These are phyloP conservation scores for Fraxinus platypoda DNA, from an alignment of 305 asterid species.

Conservation along the genomic window DNA sequence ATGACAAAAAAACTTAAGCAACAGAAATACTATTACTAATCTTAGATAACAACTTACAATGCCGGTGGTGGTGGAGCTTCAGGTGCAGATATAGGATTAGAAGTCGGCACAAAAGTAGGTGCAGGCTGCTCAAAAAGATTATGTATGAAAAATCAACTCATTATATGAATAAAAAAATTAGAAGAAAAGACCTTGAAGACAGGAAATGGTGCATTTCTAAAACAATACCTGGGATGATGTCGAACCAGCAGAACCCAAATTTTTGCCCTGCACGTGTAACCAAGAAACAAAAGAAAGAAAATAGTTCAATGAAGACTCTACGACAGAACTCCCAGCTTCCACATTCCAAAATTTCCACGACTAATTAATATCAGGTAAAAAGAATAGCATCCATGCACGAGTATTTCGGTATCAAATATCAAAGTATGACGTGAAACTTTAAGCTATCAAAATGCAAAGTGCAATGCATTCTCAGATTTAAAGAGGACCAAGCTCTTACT, in stretches of 20 bases:
- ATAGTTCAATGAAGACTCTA: not conserved
- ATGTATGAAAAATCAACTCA: constrained; percentile 11
- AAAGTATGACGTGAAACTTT: not conserved
- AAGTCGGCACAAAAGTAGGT: constrained; percentile 39
- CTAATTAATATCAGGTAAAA: not conserved
- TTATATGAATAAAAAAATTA: not conserved
- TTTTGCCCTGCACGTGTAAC: constrained; percentile 53
- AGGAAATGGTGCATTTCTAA: not conserved
- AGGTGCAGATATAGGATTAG: constrained; percentile 44
- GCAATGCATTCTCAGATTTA: not conserved
- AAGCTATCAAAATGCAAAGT: not conserved
- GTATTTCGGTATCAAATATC: not conserved
- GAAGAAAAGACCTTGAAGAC: not conserved
- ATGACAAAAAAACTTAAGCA: constrained; percentile 3
- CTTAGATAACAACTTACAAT: constrained; percentile 44
- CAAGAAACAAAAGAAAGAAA: constrained; percentile 8
- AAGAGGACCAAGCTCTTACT: constrained; percentile 35
- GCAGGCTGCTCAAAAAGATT: constrained; percentile 50
- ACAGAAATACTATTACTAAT: not conserved
- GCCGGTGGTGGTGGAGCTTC: constrained; percentile 45
- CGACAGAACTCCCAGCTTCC: not conserved
- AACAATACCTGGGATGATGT: constrained; percentile 60
- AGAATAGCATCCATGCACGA: not conserved
- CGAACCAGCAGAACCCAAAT: constrained; percentile 51
- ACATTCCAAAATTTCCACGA: not conserved